Base-by-base conservation (phyloP, 176 grass and related monocot genomes). In the Musa troglodytarum region DNA sequence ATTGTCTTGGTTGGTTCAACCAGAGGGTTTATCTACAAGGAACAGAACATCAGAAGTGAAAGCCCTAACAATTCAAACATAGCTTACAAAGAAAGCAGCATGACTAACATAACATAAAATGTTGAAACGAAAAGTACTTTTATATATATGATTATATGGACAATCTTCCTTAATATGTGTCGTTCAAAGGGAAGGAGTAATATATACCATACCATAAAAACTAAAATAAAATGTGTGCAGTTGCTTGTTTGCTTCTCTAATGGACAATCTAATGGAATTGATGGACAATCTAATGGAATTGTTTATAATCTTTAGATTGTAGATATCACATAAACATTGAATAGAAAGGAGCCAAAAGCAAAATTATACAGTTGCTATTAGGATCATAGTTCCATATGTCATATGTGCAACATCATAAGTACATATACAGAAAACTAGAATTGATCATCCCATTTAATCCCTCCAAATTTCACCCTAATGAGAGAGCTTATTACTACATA, bases 21-120 rank as follows among this genome's bases (percentile, higher is more conserved):
- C 63, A 99, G 85, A 84, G 95, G 95, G 72, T 52, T 73, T 92
- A 99, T 94, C 95, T 99, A 72, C 15, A 70, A 86, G 63, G 70
- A 53, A 50, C n/a, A 65, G 49, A 50, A 74, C 12, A 28, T 28
- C 23, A 19, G 21, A 74, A 17, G 9, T 74, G 21, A 56, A 19
- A 54, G 13, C 11, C 54, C 53, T 28, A 2, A 57, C 17, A 74
- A 54, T 16, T 7, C 12, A 14, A 12, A 12, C 16, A 29, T 68
- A 24, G 17, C 16, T 50, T 69, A 14, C 26, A 9, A 69, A 16
- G 8, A 24, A 69, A 8, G 17, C 29, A 69, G 34, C 17, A 69
- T 20, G 29, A 29, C 16, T 69, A 69, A 69, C 50, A 69, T 50
- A 43, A 9, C 9, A 69, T 49, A 20, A 69, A 49, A 49, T 69